These are phyloP conservation scores for Saccharum spontaneum DNA, from an alignment of 176 grass and related monocot species.

Conservation along the genomic window DNA sequence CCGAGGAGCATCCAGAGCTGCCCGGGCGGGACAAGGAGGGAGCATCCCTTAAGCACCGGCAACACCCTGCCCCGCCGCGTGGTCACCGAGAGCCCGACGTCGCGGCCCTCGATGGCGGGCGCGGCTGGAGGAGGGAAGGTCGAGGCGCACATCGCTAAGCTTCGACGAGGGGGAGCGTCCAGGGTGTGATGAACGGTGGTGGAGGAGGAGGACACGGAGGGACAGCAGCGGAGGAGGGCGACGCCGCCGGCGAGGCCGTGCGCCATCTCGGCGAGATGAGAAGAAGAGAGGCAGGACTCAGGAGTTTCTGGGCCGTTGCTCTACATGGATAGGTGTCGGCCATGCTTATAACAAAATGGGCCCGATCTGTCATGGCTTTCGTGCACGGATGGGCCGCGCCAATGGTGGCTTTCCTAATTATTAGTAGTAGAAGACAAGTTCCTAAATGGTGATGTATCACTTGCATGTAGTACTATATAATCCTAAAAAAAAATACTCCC, in stretches of 20 bases:
- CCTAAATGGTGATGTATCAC: no score
- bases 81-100: conserved; percentile 63
- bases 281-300: no score
- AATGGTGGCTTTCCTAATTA: no score
- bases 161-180: not conserved
- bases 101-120: conserved; percentile 62
- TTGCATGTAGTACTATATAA: no score
- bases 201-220: not conserved
- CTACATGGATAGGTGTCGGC: not conserved
- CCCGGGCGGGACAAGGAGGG: conserved; percentile 61
- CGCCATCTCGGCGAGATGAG: conserved; percentile 24
- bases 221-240: conserved; percentile 9
- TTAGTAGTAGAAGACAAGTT: no score
- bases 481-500: no score
- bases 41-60: conserved; percentile 79
- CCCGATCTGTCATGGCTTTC: not conserved
- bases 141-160: not conserved
- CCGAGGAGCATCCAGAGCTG: conserved; percentile 99
- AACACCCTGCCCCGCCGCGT: conserved; percentile 46
- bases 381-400: not conserved
- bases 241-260: conserved; percentile 38
- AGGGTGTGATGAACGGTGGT: not conserved
- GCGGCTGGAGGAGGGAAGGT: conserved; percentile 6
- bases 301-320: no score
- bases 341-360: not conserved